Evolutionary conservation across 208 protist species (phyloP).

Genomic region (Herpetomonas tarakana): DNA sequence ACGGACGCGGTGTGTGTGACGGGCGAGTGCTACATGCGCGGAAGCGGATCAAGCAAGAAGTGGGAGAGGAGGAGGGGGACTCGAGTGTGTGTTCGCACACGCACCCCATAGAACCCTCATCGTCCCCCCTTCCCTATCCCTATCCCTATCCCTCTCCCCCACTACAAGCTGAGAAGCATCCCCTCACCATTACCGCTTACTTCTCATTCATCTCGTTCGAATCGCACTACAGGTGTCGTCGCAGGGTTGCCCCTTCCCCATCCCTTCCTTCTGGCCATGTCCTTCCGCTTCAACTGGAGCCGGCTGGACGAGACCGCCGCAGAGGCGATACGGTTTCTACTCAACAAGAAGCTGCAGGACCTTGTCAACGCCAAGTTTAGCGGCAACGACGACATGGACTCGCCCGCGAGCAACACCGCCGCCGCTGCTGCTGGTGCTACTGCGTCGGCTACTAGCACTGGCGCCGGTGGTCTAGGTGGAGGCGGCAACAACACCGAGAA

Average conservation of each 20-base stretch:
- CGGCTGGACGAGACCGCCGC: constrained; percentile 66
- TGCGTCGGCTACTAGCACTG: background rate
- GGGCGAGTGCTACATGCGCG: constrained; percentile 1
- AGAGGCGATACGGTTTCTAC: constrained; percentile 49
- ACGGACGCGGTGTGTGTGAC: too few relatives aligned
- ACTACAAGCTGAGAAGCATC: too few relatives aligned
- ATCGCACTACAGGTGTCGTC: too few relatives aligned
- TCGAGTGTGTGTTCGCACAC: background rate
- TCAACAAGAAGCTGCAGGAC: constrained; percentile 50
- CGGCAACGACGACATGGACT: background rate
- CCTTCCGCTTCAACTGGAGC: constrained; percentile 71
- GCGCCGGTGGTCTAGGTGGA: background rate
- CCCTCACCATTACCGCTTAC: too few relatives aligned
- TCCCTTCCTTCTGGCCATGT: too few relatives aligned
- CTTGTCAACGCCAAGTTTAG: constrained; percentile 12
- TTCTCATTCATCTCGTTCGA: too few relatives aligned
- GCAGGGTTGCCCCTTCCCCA: too few relatives aligned
- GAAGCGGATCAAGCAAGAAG: background rate
- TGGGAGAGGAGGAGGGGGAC: background rate
- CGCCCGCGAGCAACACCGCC: background rate
- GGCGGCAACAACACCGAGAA: background rate
- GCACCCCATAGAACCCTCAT: too few relatives aligned
- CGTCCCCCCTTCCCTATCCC: too few relatives aligned
- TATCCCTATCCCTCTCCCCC: too few relatives aligned
- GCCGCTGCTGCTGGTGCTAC: background rate